Evolutionary conservation across 1,284 basidiomycete genomes (phyloP).

Genomic region (Trichosporon sp.): DNA sequence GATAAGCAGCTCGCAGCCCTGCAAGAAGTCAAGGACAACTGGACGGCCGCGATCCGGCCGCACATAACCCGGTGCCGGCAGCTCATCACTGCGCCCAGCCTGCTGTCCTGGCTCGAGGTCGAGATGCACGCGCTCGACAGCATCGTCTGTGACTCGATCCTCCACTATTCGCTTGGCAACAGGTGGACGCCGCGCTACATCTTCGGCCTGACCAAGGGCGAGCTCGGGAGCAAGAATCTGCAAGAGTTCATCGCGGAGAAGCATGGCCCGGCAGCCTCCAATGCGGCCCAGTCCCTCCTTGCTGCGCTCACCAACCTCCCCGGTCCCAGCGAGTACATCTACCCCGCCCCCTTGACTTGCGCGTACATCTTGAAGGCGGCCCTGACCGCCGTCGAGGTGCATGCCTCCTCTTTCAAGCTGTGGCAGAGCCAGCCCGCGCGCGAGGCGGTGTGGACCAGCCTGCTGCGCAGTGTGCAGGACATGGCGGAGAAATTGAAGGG

Average conservation of each 20-base stretch:
- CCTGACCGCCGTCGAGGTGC: constrained; percentile 20
- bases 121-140: constrained; percentile 20
- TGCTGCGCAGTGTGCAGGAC: constrained; percentile 5
- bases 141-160: constrained; percentile 18
- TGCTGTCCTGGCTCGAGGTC: constrained; percentile 21
- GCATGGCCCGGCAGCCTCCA: constrained; percentile 12
- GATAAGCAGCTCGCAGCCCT: background rate
- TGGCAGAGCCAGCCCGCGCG: constrained; percentile 20
- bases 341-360: constrained; percentile 21
- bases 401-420: constrained; percentile 20
- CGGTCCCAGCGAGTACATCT: constrained; percentile 5
- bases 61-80: background rate
- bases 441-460: constrained; percentile 13
- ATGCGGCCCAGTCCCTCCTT: constrained; percentile 19
- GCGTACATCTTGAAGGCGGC: constrained; percentile 16
- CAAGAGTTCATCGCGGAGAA: constrained; percentile 18
- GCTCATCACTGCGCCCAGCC: background rate
- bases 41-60: constrained; percentile 5
- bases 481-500: constrained; percentile 35
- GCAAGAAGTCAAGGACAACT: constrained; percentile 9
- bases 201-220: constrained; percentile 1
- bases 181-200: constrained; percentile 19
- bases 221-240: background rate
- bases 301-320: constrained; percentile 21
- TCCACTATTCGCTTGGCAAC: constrained; percentile 13